Conservation (phyloP, 2,329 filamentous ascomycete genomes). For the Alternaria burnsii region DNA sequence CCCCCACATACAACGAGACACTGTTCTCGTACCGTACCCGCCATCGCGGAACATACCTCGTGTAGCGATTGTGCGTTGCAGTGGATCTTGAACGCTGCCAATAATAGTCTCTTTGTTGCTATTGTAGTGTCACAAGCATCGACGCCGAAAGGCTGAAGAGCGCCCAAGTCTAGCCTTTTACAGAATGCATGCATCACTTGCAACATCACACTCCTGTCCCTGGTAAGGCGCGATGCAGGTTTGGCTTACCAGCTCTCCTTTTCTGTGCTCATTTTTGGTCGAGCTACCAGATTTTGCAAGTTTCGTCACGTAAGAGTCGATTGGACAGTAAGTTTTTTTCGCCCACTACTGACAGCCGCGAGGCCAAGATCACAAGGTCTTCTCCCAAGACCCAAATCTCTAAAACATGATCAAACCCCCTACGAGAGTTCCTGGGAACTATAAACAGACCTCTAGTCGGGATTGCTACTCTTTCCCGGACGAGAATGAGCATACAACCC, state of each 20-base stretch:
- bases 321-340: neutral
- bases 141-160: neutral
- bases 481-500: neutral
- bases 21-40: neutral
- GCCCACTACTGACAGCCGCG: neutral
- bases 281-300: neutral
- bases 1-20: neutral
- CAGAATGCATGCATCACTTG: neutral
- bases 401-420: neutral
- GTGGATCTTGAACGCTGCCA: neutral
- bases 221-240: neutral
- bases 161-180: neutral
- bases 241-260: neutral
- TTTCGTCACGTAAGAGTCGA: neutral
- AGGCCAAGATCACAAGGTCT: neutral
- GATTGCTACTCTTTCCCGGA: neutral
- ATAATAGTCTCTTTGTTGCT: constrained; percentile 5
- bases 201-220: neutral
- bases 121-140: neutral
- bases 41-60: neutral
- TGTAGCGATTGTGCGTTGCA: neutral
- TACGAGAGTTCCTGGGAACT: neutral
- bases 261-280: neutral
- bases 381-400: neutral
- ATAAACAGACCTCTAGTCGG: neutral